These are phyloP conservation scores for Auriscalpium vulgare DNA, from an alignment of 768 basidiomycete genomes.

Conservation along the genomic window DNA sequence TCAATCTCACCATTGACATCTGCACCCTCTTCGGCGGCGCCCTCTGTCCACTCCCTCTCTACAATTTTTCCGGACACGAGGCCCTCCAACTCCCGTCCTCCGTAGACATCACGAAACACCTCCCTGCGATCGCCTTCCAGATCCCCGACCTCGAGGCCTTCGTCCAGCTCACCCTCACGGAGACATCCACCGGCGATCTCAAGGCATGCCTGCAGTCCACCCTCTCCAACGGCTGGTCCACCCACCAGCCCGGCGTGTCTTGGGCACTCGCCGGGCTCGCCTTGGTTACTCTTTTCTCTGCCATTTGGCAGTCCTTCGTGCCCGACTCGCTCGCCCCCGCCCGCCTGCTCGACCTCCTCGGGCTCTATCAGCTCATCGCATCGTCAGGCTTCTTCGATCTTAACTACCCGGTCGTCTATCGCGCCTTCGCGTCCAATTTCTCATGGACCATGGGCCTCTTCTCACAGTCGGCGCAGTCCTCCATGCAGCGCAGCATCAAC, in stretches of 20 bases:
- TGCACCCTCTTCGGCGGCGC: constrained; percentile 72
- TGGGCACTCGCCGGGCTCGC: constrained; percentile 69
- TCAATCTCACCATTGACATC: constrained; percentile 83
- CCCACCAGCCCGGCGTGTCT: constrained; percentile 63
- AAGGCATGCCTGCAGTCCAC: constrained; percentile 91
- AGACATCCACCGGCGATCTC: constrained; percentile 59
- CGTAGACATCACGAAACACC: constrained; percentile 41
- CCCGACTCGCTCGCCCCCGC: constrained; percentile 55
- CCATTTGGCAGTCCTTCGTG: constrained; percentile 48
- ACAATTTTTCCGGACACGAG: constrained; percentile 84
- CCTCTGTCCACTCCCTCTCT: constrained; percentile 74
- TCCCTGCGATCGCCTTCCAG: constrained; percentile 77
- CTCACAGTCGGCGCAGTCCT: constrained; percentile 39
- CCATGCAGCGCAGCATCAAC: constrained; percentile 72
- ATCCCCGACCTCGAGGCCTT: constrained; percentile 92
- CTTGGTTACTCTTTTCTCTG: constrained; percentile 48
- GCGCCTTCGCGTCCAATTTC: constrained; percentile 79
- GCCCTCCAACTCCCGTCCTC: constrained; percentile 56
- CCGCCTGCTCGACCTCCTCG: constrained; percentile 75
- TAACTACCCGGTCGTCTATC: constrained; percentile 82
- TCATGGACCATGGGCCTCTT: constrained; percentile 83
- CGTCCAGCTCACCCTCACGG: constrained; percentile 67
- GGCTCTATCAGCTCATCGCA: constrained; percentile 80
- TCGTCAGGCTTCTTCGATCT: constrained; percentile 72
- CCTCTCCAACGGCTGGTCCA: constrained; percentile 85